Base-by-base conservation (phyloP, 192 early-diverging fungal species). In the Diversispora eburnea region DNA sequence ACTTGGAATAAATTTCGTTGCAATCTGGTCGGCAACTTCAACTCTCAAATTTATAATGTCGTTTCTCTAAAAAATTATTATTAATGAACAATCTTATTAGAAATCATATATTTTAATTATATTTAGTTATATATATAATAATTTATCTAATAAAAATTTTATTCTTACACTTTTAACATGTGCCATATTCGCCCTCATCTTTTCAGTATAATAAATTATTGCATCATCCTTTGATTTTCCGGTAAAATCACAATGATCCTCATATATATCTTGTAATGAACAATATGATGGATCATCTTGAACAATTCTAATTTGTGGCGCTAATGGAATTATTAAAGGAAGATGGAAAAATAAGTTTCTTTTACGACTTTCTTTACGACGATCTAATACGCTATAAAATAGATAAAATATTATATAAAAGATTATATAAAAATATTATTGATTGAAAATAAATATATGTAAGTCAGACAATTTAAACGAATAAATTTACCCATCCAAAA, bases 241-340 rank as follows among this genome's bases (percentile, higher is more conserved):
- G 51, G 77, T 78, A 59, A 79, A 82, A 49, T 86, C 84, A 60
- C 95, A 97, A 73, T 98, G 88, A 25, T 90, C 85, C 79, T 97
- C 96, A 78, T 92, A 99, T 51, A 99, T 90, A 56, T 97, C 94
- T 74, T 98, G 93, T 25, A 99, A 79, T 8, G 93, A 91, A 33
- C 88, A 86, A 63, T 96, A 91, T 12, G 92, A 91, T 5, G 94
- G 87, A 77, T 97, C 94, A 78, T 98, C 95, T 79, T 95, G 86
- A 4, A 99, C 90, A 19, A 99, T 85, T 9, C 98, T 92, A 42
- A 97, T 88, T 74, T 95, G 90, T 5, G 93, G 94, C 0, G 96
- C 91, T 33, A 99, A 79, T 9, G 97, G 95, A 3, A 99, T 90
- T 58, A 99, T 94, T 52, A 91, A 84, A 10, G 98, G 98, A 17